Evolutionary conservation across 179 eudicot genomes (phyloP), one percentile per base, ranked within the genome.

Genomic region (Patellifolia procumbens): DNA sequence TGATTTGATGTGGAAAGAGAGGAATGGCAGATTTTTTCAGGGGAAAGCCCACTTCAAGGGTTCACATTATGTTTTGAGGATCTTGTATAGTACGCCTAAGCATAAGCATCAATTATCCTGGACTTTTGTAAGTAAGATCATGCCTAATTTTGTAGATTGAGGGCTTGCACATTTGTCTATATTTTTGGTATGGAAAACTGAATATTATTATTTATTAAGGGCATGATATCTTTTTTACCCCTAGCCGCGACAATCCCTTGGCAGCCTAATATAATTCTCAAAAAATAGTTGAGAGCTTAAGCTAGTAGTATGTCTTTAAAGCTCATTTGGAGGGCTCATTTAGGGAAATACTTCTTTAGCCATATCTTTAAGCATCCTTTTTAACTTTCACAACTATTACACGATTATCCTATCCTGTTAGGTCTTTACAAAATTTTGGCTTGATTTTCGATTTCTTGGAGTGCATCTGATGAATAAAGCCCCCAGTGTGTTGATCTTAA

Each of bases 381-480:
- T 1, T 68, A 17, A 39, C 42, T 6, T 46, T 49, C 2, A 51
- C 20, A 20, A 51, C 15, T 4, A 68, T 6, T 46, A 28, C 13
- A 51, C 15, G 11, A 68, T 6, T 46, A 28, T 26, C 72, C 55
- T 20, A 51, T 4, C 5, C 22, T 51, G 17, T 51, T 35, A 7
- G 20, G 3, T 17, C 4, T 64, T 2, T 64, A 15, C 16, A 35
- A 26, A 46, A 68, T 45, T 43, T 32, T 43, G 12, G 34, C 35
- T 1, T 24, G 34, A 68, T 12, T 42, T 42, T 66, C 7, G 24
- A 42, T 42, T 45, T 68, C 12, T 5, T 68, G 46, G 9, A 26
- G 42, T 5, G 72, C 72, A 68, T 68, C 11, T 48, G 24, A 68
- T 13, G n/a, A 65, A 65, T 35, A 37, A 51, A 16, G 56, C 24